Percentiles rank a stretch among this genome's conserved stretches.
These are phyloP conservation scores for Hypomyces rosellus DNA, from an alignment of 2,329 filamentous ascomycete species.

Conservation along the genomic window DNA sequence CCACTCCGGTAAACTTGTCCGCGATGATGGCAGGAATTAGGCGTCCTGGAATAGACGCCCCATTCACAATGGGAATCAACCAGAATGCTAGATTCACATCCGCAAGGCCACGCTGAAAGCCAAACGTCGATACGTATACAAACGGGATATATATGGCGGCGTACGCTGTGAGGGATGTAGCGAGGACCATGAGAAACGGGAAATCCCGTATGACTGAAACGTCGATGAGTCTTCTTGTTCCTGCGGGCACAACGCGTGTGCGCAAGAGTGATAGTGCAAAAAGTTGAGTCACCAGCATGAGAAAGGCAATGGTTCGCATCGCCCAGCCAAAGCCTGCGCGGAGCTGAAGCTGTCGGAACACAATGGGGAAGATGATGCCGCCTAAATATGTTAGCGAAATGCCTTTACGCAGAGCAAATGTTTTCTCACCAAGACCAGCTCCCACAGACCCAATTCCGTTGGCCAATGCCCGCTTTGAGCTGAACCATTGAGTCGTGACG, in stretches of 20 bases:
- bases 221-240: too few relatives aligned
- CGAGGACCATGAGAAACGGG: too few relatives aligned
- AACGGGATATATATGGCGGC: too few relatives aligned
- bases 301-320: slow-evolving; percentile 48
- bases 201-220: too few relatives aligned
- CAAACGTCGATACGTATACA: too few relatives aligned
- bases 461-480: not conserved
- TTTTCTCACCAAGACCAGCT: slow-evolving; percentile 23
- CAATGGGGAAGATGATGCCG: slow-evolving; percentile 39
- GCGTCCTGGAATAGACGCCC: slow-evolving; percentile 34
- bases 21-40: not conserved
- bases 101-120: too few relatives aligned
- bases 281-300: slow-evolving; percentile 34
- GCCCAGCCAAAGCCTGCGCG: slow-evolving; percentile 56
- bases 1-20: slow-evolving; percentile 2
- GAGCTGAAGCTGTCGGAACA: slow-evolving; percentile 44
- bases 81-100: too few relatives aligned
- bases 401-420: slow-evolving; percentile 19
- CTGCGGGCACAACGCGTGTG: too few relatives aligned
- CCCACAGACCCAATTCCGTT: not conserved
- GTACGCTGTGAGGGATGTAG: too few relatives aligned
- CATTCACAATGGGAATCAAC: slow-evolving; percentile 28
- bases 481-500: not conserved
- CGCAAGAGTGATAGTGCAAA: not conserved
- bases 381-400: too few relatives aligned